These are phyloP conservation scores for Asterella californica DNA, from an alignment of 225 moss, liverwort and hornwort species.

Conservation along the genomic window DNA sequence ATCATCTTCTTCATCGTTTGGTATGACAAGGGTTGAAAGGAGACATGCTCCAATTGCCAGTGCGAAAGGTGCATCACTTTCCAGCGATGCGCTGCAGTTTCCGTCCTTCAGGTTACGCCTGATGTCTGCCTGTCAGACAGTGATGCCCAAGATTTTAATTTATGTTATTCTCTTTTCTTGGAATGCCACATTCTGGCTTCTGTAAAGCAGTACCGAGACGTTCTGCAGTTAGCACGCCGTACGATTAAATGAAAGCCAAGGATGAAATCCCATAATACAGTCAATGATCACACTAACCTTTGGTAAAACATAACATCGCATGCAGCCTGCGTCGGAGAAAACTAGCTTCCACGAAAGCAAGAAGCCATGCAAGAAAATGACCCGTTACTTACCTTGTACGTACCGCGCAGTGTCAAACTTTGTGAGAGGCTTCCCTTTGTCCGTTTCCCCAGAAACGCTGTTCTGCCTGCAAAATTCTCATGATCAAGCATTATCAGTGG, in stretches of 20 bases:
- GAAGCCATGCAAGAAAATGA: not conserved
- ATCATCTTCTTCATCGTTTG: conserved; percentile 45
- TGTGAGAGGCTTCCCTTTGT: conserved; percentile 18
- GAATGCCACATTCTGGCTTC: too few species aligned
- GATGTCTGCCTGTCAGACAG: not conserved
- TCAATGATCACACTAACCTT: too few species aligned
- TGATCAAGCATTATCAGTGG: not conserved
- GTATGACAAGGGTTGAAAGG: conserved; percentile 54
- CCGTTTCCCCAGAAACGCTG: conserved; percentile 10
- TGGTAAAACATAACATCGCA: not conserved
- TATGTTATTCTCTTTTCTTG: too few species aligned
- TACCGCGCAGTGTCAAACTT: conserved; percentile 13
- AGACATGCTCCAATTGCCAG: conserved; percentile 51
- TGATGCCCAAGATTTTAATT: not conserved
- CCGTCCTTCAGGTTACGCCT: conserved; percentile 10
- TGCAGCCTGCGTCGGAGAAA: not conserved
- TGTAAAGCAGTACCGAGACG: not conserved
- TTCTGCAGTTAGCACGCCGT: not conserved
- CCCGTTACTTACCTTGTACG: conserved; percentile 17
- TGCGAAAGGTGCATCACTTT: conserved; percentile 53
- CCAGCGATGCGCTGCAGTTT: conserved; percentile 32
- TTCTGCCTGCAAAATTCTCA: conserved; percentile 17
- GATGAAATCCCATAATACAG: not conserved
- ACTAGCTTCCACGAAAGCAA: not conserved
- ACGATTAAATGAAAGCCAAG: too few species aligned